Conservation (phyloP, 2,329 filamentous ascomycete genomes). For the Colletotrichum sp. region DNA sequence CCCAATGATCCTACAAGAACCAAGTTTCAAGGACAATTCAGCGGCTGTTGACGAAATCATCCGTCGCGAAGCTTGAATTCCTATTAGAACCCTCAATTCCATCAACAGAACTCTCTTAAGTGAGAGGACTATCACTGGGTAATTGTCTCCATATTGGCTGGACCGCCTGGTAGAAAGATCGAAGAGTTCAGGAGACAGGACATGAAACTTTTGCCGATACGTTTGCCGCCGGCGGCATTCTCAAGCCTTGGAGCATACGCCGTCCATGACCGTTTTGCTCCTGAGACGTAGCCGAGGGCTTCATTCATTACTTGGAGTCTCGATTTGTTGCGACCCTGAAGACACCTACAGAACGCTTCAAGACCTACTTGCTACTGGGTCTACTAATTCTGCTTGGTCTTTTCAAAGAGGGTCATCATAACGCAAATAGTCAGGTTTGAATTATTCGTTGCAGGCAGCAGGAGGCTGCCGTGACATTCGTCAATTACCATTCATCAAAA, state of each 20-base stretch:
- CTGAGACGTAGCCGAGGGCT: too few relatives aligned
- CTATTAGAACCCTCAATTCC: neutral
- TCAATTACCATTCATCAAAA: neutral
- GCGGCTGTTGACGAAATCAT: neutral
- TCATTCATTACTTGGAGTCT: too few relatives aligned
- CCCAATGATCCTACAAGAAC: neutral
- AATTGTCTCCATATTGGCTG: neutral
- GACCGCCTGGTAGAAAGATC: neutral
- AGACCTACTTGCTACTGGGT: neutral
- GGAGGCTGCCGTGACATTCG: neutral
- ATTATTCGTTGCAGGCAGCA: neutral
- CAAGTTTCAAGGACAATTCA: neutral
- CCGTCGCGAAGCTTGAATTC: neutral
- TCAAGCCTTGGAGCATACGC: neutral
- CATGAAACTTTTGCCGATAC: neutral
- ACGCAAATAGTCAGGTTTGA: neutral
- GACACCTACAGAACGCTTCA: neutral
- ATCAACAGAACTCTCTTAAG: neutral
- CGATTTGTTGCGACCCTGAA: neutral
- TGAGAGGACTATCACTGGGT: neutral
- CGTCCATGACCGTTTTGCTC: neutral
- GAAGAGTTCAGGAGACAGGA: neutral
- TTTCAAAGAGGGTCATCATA: neutral
- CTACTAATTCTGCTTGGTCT: neutral
- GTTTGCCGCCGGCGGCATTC: neutral